Evolutionary conservation across 768 basidiomycete species (phyloP).

Genomic region (Trametes gibbosa): DNA sequence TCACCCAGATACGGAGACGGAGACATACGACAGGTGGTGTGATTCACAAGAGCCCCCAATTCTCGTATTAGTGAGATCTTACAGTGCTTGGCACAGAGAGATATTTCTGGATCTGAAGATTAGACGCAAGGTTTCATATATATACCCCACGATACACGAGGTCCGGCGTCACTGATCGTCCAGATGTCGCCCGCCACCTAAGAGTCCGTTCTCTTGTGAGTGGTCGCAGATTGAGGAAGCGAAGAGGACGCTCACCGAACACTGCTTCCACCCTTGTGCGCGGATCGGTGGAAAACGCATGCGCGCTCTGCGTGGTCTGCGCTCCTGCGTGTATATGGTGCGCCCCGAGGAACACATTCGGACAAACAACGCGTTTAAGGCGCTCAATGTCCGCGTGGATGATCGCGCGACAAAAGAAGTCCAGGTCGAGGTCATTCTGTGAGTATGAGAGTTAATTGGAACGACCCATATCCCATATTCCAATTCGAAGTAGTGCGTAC

Average conservation of each 20-base stretch:
- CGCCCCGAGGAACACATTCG: conserved; percentile 37
- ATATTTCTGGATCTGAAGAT: too few relatives aligned
- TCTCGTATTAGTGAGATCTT: too few relatives aligned
- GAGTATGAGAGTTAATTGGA: neutral
- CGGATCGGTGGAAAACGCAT: neutral
- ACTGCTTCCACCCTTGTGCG: conserved; percentile 17
- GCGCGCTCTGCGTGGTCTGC: neutral
- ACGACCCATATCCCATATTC: neutral
- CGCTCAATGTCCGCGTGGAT: conserved; percentile 56
- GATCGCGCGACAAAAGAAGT: conserved; percentile 58
- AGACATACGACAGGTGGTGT: too few relatives aligned
- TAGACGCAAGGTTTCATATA: too few relatives aligned
- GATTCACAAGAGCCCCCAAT: too few relatives aligned
- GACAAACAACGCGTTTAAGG: conserved; percentile 48
- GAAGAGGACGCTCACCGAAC: conserved; percentile 16
- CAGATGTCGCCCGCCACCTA: neutral
- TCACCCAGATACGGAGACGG: too few relatives aligned
- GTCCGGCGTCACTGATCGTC: too few relatives aligned
- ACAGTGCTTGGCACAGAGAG: too few relatives aligned
- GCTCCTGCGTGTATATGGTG: neutral
- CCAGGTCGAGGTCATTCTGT: conserved; percentile 66
- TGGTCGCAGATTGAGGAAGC: too few relatives aligned
- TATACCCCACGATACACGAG: too few relatives aligned
- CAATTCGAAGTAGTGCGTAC: conserved; percentile 29
- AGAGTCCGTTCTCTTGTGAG: neutral